phyloP scores from a whole-genome alignment of 75 land plant species.

The Pinus albicaulis region DNA sequence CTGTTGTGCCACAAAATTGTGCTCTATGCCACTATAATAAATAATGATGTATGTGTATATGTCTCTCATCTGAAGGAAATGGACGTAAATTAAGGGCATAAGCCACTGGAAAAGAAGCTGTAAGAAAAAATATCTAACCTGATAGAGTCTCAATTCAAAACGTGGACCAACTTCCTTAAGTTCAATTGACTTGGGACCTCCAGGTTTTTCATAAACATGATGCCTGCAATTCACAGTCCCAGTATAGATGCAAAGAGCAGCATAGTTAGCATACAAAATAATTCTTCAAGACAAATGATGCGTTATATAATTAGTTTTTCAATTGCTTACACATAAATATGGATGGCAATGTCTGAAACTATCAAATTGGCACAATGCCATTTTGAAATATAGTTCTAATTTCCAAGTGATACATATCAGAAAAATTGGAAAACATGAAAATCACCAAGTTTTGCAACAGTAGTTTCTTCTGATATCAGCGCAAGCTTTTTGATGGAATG shows the following conservation, averaged over 20 bases:
- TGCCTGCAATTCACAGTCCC: conserved; percentile 57
- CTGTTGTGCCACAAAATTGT: too few relatives aligned
- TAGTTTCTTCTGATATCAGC: too few relatives aligned
- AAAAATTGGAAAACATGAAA: too few relatives aligned
- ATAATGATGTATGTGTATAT: background rate
- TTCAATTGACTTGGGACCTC: conserved; percentile 85
- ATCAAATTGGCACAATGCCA: background rate
- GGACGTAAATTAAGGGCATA: background rate
- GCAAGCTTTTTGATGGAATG: too few relatives aligned
- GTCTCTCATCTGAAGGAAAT: background rate
- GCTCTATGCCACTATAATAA: background rate
- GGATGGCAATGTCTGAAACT: background rate
- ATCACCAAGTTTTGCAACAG: too few relatives aligned
- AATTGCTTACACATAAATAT: background rate
- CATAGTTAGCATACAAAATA: background rate
- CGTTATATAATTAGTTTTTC: background rate
- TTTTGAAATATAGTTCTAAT: background rate
- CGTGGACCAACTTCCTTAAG: conserved; percentile 96
- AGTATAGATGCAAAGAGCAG: background rate
- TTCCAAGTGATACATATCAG: too few relatives aligned
- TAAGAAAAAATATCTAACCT: conserved; percentile 37
- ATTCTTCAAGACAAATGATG: background rate
- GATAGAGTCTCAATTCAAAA: conserved; percentile 88
- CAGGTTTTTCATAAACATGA: conserved; percentile 90
- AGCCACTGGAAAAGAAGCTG: background rate